A percentile compares a stretch with the other conserved stretches of the same genome.
Conservation (phyloP, 2,329 filamentous ascomycete species). For the Dryadomyces sulphureus region DNA sequence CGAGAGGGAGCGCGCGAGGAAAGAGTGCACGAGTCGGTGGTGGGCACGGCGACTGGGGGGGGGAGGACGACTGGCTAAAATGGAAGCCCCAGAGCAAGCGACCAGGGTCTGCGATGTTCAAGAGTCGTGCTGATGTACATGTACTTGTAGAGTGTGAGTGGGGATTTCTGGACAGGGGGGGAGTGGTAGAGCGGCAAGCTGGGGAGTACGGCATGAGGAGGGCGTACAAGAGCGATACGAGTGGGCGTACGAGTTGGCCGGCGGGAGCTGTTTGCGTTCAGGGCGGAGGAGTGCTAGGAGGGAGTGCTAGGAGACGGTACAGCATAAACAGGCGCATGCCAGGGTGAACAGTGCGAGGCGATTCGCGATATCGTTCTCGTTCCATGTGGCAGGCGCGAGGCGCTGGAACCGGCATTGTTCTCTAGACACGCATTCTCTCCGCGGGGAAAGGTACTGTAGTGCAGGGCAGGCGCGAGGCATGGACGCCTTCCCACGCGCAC, state of each 20-base stretch:
- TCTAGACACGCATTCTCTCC: too few relatives aligned
- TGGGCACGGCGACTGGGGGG: background rate
- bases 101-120: slow-evolving; percentile 8
- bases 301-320: too few relatives aligned
- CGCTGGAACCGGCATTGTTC: too few relatives aligned
- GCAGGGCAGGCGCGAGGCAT: too few relatives aligned
- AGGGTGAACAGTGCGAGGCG: too few relatives aligned
- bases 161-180: background rate
- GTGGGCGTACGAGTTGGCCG: background rate
- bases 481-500: too few relatives aligned
- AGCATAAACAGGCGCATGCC: too few relatives aligned
- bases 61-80: slow-evolving; percentile 10
- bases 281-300: too few relatives aligned
- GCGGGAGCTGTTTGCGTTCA: too few relatives aligned
- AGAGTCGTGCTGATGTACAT: slow-evolving; percentile 1
- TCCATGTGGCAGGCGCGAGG: too few relatives aligned
- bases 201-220: background rate
- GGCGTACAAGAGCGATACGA: background rate
- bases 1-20: slow-evolving; percentile 2
- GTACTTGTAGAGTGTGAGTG: slow-evolving; percentile 5
- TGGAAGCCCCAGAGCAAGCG: slow-evolving; percentile 7
- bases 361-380: too few relatives aligned
- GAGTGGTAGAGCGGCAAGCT: background rate
- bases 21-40: slow-evolving; percentile 1
- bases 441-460: too few relatives aligned